phyloP scores from a whole-genome alignment of 1,139 yeast species.

The Blastobotrys raffinosifermentans region DNA sequence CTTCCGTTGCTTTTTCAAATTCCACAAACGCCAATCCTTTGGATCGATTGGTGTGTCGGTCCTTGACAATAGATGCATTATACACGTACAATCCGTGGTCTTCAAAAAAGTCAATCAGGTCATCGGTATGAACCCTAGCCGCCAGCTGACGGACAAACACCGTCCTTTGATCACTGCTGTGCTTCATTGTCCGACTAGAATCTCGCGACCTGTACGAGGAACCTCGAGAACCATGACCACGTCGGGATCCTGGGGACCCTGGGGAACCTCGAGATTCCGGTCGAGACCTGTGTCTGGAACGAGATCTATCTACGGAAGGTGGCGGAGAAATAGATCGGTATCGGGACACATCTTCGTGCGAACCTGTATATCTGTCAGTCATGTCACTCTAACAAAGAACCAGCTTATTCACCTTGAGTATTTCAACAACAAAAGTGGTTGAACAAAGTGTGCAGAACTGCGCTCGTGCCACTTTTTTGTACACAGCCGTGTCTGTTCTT shows the following conservation, averaged over 20 bases:
- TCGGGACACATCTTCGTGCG: too few relatives aligned
- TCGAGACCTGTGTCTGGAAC: too few relatives aligned
- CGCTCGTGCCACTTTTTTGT: too few relatives aligned
- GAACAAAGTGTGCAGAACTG: too few relatives aligned
- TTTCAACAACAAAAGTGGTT: too few relatives aligned
- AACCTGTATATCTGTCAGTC: too few relatives aligned
- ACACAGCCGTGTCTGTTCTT: too few relatives aligned
- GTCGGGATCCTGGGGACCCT: conserved; percentile 6
- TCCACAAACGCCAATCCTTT: conserved; percentile 39
- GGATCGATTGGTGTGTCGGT: conserved; percentile 32
- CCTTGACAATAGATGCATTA: conserved; percentile 37
- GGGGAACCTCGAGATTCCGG: too few relatives aligned
- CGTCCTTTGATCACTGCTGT: conserved; percentile 30
- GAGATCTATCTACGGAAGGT: too few relatives aligned
- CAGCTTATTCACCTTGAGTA: too few relatives aligned
- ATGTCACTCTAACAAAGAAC: too few relatives aligned
- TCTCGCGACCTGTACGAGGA: neutral
- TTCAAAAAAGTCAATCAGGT: conserved; percentile 33
- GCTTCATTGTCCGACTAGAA: conserved; percentile 14
- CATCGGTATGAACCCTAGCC: conserved; percentile 30
- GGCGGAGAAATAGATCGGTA: too few relatives aligned
- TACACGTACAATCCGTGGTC: conserved; percentile 31
- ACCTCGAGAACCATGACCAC: conserved; percentile 1
- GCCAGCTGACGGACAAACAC: conserved; percentile 38
- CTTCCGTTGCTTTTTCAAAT: conserved; percentile 29